Conservation (phyloP, 768 basidiomycete species). For the Leccinum truebloodii region DNA sequence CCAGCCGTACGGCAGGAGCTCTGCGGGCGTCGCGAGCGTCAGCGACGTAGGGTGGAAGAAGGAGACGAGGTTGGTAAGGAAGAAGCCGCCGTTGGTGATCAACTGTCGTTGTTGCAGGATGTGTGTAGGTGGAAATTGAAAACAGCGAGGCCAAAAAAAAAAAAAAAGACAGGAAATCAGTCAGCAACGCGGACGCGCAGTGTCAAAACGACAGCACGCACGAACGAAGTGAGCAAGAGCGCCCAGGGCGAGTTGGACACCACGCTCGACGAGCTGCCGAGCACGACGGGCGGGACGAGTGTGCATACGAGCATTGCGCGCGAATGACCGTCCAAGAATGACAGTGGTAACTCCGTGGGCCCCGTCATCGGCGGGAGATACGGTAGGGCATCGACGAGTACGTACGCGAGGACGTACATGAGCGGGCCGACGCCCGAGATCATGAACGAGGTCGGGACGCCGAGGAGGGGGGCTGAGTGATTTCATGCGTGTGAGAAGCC, state of each 20-base stretch:
- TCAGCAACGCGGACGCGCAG: background rate
- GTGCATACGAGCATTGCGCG: slow-evolving; percentile 79
- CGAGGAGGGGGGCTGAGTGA: slow-evolving; percentile 57
- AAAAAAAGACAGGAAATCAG: background rate
- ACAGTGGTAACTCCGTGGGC: slow-evolving; percentile 66
- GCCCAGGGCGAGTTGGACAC: slow-evolving; percentile 75
- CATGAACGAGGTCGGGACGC: slow-evolving; percentile 77
- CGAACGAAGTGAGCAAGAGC: slow-evolving; percentile 71
- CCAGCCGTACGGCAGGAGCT: slow-evolving; percentile 85
- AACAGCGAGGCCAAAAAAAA: too few relatives aligned
- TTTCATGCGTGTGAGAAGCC: background rate
- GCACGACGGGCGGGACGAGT: slow-evolving; percentile 71
- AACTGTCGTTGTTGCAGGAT: slow-evolving; percentile 40
- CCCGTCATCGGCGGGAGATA: slow-evolving; percentile 44
- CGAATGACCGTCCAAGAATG: slow-evolving; percentile 75
- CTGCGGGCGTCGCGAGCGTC: slow-evolving; percentile 71
- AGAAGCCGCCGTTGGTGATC: slow-evolving; percentile 79
- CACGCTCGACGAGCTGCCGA: slow-evolving; percentile 46
- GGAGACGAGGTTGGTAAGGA: slow-evolving; percentile 72
- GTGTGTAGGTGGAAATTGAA: background rate
- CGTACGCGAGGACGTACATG: slow-evolving; percentile 63
- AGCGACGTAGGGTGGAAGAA: slow-evolving; percentile 74
- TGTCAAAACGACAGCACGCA: slow-evolving; percentile 35
- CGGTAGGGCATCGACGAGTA: slow-evolving; percentile 63
- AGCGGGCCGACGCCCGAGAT: slow-evolving; percentile 64